Base-by-base conservation (phyloP, 202 grass and related monocot genomes). In the Setaria italica region DNA sequence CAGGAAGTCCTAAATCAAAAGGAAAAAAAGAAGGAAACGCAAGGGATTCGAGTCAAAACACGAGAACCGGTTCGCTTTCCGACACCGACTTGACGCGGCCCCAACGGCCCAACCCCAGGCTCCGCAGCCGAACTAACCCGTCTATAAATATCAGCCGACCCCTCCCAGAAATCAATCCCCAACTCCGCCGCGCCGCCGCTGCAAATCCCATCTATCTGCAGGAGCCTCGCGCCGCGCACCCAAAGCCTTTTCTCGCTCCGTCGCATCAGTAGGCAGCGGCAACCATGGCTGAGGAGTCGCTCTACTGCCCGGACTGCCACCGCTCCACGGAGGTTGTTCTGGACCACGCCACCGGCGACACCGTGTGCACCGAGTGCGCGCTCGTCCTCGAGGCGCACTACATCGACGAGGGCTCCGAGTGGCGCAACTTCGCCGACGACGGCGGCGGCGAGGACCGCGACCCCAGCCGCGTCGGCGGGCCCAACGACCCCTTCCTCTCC, bases 341-440 rank as follows among this genome's bases (percentile, higher is more conserved):
- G 29, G 91, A 93, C 91, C 91, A 88, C 91, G 21, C 73, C 81
- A 72, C 82, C 67, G 91, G 91, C 78, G 91, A 93, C 88, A 93
- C 88, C 35, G 81, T 93, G 59, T 93, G 91, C 85, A 88, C 88
- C 62, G 91, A 93, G 82, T 93, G 91, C 85, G 91, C 60, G 59
- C 67, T 90, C 59, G 88, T 93, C 60, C 88, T 90, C 13, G 91
- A 93, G 15, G 85, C 85, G 20, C 60, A 51, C 82, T 88, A 72
- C 85, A 71, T 93, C 85, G 88, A 93, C 85, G 91, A 93, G 88
- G 67, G 72, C 15, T 88, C 78, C 73, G 91, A 93, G 91, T 93
- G 91, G 91, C 85, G 91, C 78, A 86, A 9, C 82, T 90, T 93
- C 76, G 65, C 47, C 32, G 54, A 78, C 71, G 90, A 82, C 55